These are phyloP conservation scores for Acanthamoeba sp. DNA, from an alignment of 208 protist genomes.

Conservation along the genomic window DNA sequence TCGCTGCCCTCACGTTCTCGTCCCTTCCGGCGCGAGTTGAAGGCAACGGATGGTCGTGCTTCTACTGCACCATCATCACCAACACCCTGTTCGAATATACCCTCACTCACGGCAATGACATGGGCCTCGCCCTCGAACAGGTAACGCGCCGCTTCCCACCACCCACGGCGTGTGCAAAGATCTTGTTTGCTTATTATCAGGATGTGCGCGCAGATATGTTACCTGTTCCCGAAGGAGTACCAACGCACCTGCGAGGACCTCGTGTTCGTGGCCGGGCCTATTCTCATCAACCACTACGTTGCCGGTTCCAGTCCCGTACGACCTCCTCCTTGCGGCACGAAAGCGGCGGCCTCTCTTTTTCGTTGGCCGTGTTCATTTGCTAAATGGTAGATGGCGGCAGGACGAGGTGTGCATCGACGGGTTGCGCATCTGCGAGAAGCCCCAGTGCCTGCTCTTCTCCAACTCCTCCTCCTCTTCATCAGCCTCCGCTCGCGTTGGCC, in stretches of 20 bases:
- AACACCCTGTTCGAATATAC: constrained; percentile 9
- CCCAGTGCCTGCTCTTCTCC: background rate
- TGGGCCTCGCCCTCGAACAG: background rate
- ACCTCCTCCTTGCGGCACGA: background rate
- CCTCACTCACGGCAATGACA: background rate
- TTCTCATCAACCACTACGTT: background rate
- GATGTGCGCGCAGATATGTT: background rate
- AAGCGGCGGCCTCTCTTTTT: background rate
- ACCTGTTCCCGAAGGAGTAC: background rate
- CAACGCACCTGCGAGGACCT: background rate
- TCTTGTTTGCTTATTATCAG: no score
- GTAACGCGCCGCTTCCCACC: background rate
- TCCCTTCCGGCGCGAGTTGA: background rate
- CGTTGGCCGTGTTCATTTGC: background rate
- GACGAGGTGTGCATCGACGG: background rate
- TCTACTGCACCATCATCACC: background rate
- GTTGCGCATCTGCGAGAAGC: background rate
- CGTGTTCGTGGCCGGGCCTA: background rate
- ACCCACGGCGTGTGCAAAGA: no score
- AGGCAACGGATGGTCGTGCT: background rate
- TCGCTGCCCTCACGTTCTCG: background rate
- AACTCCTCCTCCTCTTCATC: background rate
- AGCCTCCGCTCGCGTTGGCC: background rate
- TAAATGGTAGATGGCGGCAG: background rate
- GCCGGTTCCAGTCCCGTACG: background rate